Base-by-base conservation (phyloP, 768 basidiomycete genomes). In the Fomitopsis serialis region DNA sequence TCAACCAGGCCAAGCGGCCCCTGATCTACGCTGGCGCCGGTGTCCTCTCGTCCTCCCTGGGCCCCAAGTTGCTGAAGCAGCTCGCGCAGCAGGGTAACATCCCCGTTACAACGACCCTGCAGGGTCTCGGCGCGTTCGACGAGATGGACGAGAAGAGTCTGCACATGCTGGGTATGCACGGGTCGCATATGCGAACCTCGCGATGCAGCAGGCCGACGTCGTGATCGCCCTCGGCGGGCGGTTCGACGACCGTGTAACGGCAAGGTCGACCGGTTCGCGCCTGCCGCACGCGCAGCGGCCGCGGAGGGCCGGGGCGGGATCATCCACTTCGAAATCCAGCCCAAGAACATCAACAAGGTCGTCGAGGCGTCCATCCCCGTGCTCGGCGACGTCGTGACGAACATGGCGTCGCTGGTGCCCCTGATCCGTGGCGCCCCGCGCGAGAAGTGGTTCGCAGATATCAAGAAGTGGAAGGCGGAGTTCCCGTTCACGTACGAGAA, bases 81-180 rank as follows among this genome's bases (percentile, higher is more conserved):
- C 81, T 98, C 27, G 75, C 86, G 6, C 81, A 89, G 63, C 73
- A 84, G 52, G 96, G 92, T 50, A 93, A 94, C 70, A 98, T 98
- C 58, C 97, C 97, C 52, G 95, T 98, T 43, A 96, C 92, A 55
- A 98, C 97, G 19, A 98, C 96, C 40, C 73, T 99, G 11, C 95
- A 96, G 64, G 97, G 96, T 52, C 84, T 99, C 43, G 97, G 97
- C 56, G 87, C 89, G 2, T 99, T 90, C 65, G 94, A 98, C 71
- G 97, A 99, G 77, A 81, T 78, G 49, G 80, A 92, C 69, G 82
- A 85, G 34, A 83, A 79, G 70, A 87, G 87, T 58, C 72, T 99
- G 65, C 94, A 98, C 70, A 98, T 98, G 96, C 82, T 99, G 52
- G 96, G 96, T 54, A 98, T 98, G 97, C 97, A 98, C 74, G 97